Conservation (phyloP, 371 early-diverging fungal species). For the Dinochytrium kinnereticum region DNA sequence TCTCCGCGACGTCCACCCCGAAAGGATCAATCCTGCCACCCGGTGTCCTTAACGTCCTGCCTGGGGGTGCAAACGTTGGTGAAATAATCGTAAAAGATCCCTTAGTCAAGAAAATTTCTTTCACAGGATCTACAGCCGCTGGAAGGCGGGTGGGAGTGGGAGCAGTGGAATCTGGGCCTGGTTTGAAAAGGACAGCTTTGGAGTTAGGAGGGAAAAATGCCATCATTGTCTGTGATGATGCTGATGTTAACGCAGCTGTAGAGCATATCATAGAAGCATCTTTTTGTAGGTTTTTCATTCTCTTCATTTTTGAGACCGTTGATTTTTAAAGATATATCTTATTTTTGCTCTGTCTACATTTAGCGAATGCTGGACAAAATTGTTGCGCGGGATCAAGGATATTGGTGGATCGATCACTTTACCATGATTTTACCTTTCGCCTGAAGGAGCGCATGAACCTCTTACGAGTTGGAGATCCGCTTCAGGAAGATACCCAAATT, state of each 20-base stretch:
- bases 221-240: slow-evolving; percentile 34
- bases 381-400: slow-evolving; percentile 37
- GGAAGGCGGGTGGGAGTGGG: slow-evolving; percentile 45
- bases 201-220: slow-evolving; percentile 45
- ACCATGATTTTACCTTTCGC: slow-evolving; percentile 17
- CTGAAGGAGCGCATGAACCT: background rate
- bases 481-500: slow-evolving; percentile 20
- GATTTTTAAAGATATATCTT: background rate
- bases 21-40: slow-evolving; percentile 44
- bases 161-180: slow-evolving; percentile 26
- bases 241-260: slow-evolving; percentile 28
- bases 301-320: background rate
- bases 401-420: slow-evolving; percentile 22
- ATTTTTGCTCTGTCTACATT: background rate
- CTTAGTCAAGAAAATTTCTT: slow-evolving; percentile 62
- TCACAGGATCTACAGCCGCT: slow-evolving; percentile 71
- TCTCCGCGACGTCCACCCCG: slow-evolving; percentile 44
- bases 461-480: slow-evolving; percentile 27
- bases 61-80: slow-evolving; percentile 66
- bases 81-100: slow-evolving; percentile 58
- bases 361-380: slow-evolving; percentile 39
- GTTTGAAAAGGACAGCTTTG: slow-evolving; percentile 67
- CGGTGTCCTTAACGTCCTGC: slow-evolving; percentile 78
- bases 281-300: slow-evolving; percentile 23
- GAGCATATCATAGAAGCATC: slow-evolving; percentile 31